Conservation (phyloP, 805 yeast species). For the Zygosaccharomyces rouxii region DNA sequence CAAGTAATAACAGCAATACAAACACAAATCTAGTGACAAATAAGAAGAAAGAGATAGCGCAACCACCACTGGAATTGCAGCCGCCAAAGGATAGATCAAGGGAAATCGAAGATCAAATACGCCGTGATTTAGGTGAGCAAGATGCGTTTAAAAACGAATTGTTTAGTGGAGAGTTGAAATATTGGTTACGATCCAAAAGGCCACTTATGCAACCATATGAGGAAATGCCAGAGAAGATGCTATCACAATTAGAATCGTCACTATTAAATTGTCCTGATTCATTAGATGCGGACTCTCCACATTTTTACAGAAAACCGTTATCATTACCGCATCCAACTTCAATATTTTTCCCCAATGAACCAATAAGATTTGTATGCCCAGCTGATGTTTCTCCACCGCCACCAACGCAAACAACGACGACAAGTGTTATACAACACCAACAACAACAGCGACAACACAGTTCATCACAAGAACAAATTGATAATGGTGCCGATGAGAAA, state of each 20-base stretch:
- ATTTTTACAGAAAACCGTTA: constrained; percentile 56
- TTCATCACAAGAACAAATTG: constrained; percentile 36
- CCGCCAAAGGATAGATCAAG: constrained; percentile 30
- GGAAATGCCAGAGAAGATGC: constrained; percentile 29
- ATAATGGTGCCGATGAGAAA: constrained; percentile 8
- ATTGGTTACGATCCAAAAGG: constrained; percentile 30
- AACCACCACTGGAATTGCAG: constrained; percentile 12
- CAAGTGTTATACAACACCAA: constrained; percentile 4
- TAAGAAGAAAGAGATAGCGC: constrained; percentile 9
- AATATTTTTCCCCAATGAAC: constrained; percentile 69
- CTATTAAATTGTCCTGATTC: constrained; percentile 90
- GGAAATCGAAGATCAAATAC: constrained; percentile 28
- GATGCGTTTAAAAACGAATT: constrained; percentile 29
- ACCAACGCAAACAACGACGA: neutral
- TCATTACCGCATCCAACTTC: constrained; percentile 85
- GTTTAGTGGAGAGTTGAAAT: constrained; percentile 30
- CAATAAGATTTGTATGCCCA: constrained; percentile 33
- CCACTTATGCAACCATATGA: constrained; percentile 29
- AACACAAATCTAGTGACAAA: neutral
- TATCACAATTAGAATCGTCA: constrained; percentile 60
- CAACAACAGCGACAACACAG: constrained; percentile 47
- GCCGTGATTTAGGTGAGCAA: constrained; percentile 22
- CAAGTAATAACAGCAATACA: neutral
- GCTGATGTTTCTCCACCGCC: constrained; percentile 13
- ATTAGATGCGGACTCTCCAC: constrained; percentile 80